Evolutionary conservation across 768 basidiomycete genomes (phyloP), one percentile per base, ranked within the genome.

Genomic region (Suillus discolor): DNA sequence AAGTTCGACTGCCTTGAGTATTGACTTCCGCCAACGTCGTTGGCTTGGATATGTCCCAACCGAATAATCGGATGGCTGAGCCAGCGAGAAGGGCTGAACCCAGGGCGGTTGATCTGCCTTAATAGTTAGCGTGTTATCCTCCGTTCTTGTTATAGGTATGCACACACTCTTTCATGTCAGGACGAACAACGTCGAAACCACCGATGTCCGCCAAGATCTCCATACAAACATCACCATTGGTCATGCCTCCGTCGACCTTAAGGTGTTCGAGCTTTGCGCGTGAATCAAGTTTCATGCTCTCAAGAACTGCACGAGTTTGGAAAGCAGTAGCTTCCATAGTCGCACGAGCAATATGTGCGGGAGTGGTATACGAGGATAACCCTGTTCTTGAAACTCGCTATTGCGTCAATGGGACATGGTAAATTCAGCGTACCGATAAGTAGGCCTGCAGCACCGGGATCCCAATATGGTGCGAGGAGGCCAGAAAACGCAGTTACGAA

Each of bases 191-290:
- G 36, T 87, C 88, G 79, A 97, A 96, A 16, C 96, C 97, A 38
- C 96, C 94, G 51, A 97, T 81, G 75, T 97, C 91, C 4, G 93
- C 93, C 66, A 96, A 83, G 57, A 96, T 80, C 71, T 85, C 82
- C 95, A 97, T 94, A 64, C 90, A 92, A 36, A 92, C 77, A 73
- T 97, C 94, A 41, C 93, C 93, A 69, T 96, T 97, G 13, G 96
- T 97, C 92, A 97, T 96, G 18, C 96, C 95, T n/a, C 97, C 97
- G 76, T 99, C 97, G 42, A 99, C 97, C 76, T 91, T 96, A 68
- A 99, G 87, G 70, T 91, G 85, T 73, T 90, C 89, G 62, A 97
- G 84, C 57, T 92, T 88, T 6, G 83, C 81, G 18, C 85, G 85
- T n/a, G 93, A 91, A 79, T 99, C 97, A 62, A 92, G 80, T 75